Evolutionary conservation across 176 grass and related monocot species (phyloP).

Genomic region (Oryza coarctata): DNA sequence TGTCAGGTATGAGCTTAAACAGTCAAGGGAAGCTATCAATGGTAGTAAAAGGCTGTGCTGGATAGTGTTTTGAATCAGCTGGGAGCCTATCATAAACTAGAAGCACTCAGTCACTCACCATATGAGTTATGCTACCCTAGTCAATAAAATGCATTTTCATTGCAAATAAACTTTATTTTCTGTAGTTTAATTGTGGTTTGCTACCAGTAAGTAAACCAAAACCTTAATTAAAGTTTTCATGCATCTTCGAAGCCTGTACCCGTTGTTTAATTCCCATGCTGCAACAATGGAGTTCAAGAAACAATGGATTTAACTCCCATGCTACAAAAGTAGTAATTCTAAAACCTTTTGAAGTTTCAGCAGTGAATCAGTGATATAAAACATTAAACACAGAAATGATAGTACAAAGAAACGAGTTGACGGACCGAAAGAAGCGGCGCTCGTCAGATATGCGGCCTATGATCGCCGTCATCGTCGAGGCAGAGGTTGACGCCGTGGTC

Average conservation of each 20-base stretch:
- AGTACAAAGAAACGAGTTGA: background rate
- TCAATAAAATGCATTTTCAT: background rate
- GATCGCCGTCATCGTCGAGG: constrained; percentile 46
- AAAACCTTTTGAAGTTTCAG: background rate
- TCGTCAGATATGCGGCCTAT: constrained; percentile 37
- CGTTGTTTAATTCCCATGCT: background rate
- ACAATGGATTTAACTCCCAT: background rate
- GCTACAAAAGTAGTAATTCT: background rate
- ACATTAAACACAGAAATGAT: background rate
- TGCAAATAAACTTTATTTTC: background rate
- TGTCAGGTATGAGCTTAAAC: constrained; percentile 32
- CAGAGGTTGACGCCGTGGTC: constrained; percentile 60
- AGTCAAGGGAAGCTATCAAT: constrained; percentile 25
- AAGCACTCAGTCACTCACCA: constrained; percentile 20
- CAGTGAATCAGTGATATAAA: constrained; percentile 1
- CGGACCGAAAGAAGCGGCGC: background rate
- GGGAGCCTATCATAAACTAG: constrained; percentile 27
- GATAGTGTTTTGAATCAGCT: constrained; percentile 41
- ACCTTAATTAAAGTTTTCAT: background rate
- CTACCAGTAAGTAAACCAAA: background rate
- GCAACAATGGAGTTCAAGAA: background rate
- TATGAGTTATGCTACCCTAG: background rate
- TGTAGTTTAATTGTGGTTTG: background rate
- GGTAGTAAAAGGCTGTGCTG: constrained; percentile 36
- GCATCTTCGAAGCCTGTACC: background rate